Percentiles rank a stretch among this genome's conserved stretches.
These are phyloP conservation scores for Boechera divaricarpa DNA, from an alignment of 345 rosid species.

Conservation along the genomic window DNA sequence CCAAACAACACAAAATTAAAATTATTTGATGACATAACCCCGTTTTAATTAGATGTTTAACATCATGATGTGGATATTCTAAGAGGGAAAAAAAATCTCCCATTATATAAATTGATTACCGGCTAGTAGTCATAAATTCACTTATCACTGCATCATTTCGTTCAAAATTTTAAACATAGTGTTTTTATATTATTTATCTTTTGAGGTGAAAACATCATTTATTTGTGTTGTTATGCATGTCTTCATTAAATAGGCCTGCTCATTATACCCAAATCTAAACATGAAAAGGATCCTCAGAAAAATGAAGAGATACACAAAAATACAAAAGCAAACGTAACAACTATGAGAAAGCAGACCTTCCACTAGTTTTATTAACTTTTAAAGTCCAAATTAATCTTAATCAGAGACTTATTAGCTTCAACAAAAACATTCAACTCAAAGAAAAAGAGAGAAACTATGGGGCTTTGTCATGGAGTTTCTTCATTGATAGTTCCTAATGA, in stretches of 20 bases:
- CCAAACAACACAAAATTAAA: too few relatives aligned
- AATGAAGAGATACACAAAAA: neutral
- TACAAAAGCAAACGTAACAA: neutral
- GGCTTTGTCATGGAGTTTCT: conserved; percentile 6
- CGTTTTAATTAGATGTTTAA: too few relatives aligned
- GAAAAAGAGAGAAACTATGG: conserved; percentile 19
- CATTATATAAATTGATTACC: too few relatives aligned
- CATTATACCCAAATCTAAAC: conserved; percentile 1
- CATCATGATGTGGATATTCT: too few relatives aligned
- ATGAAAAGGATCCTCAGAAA: neutral
- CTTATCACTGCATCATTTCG: too few relatives aligned
- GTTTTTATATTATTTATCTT: too few relatives aligned
- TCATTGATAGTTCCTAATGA: conserved; percentile 48
- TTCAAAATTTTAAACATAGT: too few relatives aligned
- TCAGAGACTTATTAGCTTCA: conserved; percentile 35
- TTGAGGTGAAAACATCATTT: neutral
- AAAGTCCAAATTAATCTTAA: conserved; percentile 11
- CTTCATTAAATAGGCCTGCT: neutral
- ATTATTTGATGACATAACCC: too few relatives aligned
- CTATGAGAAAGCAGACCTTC: conserved; percentile 27
- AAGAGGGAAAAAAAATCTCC: too few relatives aligned
- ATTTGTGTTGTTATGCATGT: neutral
- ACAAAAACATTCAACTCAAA: conserved; percentile 30
- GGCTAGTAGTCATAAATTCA: too few relatives aligned
- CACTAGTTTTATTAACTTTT: conserved; percentile 4